Base-by-base conservation (phyloP, 2,329 filamentous ascomycete species). In the Xylariaceae sp. region DNA sequence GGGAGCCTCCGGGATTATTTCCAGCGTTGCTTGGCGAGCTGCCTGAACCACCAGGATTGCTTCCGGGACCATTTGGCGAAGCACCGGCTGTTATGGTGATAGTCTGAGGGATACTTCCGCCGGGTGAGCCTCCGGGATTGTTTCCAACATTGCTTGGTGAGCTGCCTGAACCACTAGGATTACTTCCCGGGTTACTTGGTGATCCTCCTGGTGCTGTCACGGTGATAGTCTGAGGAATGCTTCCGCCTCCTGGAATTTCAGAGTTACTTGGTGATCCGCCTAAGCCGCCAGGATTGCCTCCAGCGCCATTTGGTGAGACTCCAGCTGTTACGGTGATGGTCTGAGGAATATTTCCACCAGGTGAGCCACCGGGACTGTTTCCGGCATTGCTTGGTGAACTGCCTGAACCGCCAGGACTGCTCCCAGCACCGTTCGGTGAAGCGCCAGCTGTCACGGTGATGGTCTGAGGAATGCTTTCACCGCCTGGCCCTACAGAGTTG, bases 321-420 rank as follows among this genome's bases (percentile, higher is more conserved):
- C 50, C 54, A 12, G 60, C 48, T 18, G 62, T 63, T 6, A 61
- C 43, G 6, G 62, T 65, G 47, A 65, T 47, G 6, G 58, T 63
- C 18, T 60, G 41, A 29, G 59, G 56, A 21, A 55, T 43, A 7
- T 52, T 49, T 21, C 57, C 56, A 20, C 59, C 56, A 45, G 56
- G 56, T 50, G 47, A 23, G n/a, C 59, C 59, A n/a, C 52, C 50
- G 50, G 53, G 14, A 2, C 37, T 44, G 7, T 41, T 37, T n/a
- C 52, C 54, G 21, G 45, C 52, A 21, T 26, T 57, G 19, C 61
- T 40, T n/a, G 54, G 21, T 52, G 48, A 42, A 20, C 19, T 18
- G 16, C 42, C 43, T 29, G 26, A 29, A 10, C 41, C 41, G 10
- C 45, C 45, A 40, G 32, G 29, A 4, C 45, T 29, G 7, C 29